phyloP scores from a whole-genome alignment of 106 monocot species.

The Agapanthus africanus region DNA sequence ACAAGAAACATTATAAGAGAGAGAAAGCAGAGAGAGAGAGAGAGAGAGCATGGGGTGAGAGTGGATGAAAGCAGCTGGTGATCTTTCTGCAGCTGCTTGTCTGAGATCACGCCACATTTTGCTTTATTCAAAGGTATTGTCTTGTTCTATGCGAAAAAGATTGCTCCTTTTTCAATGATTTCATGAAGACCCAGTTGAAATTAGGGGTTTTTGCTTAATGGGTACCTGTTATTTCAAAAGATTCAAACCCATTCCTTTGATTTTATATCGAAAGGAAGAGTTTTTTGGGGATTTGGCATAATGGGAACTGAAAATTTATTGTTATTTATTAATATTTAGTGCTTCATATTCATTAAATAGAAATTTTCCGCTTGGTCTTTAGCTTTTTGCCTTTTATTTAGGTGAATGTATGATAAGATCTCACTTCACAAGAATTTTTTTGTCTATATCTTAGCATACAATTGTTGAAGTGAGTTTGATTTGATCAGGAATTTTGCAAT shows the following conservation, averaged over 20 bases:
- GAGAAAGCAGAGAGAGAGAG: conserved; percentile 1
- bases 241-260: background rate
- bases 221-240: conserved; percentile 2
- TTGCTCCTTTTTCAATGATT: background rate
- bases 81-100: conserved; percentile 5
- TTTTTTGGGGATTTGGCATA: background rate
- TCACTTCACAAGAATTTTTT: background rate
- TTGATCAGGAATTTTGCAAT: background rate
- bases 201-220: conserved; percentile 4
- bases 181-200: conserved; percentile 1
- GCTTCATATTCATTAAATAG: background rate
- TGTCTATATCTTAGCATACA: background rate
- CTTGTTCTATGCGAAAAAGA: background rate
- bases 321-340: background rate
- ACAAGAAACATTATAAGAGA: background rate
- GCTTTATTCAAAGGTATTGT: conserved; percentile 6
- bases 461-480: background rate
- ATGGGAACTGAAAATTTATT: background rate
- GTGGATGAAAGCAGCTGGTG: conserved; percentile 5
- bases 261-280: too few relatives aligned
- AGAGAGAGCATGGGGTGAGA: conserved; percentile 1
- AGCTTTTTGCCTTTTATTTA: background rate
- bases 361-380: background rate
- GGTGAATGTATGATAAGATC: conserved; percentile 3
- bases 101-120: background rate